Percentiles rank a stretch among this genome's conserved stretches.
Evolutionary conservation across 1,284 basidiomycete species (phyloP).

Genomic region (Leccinum fallax): DNA sequence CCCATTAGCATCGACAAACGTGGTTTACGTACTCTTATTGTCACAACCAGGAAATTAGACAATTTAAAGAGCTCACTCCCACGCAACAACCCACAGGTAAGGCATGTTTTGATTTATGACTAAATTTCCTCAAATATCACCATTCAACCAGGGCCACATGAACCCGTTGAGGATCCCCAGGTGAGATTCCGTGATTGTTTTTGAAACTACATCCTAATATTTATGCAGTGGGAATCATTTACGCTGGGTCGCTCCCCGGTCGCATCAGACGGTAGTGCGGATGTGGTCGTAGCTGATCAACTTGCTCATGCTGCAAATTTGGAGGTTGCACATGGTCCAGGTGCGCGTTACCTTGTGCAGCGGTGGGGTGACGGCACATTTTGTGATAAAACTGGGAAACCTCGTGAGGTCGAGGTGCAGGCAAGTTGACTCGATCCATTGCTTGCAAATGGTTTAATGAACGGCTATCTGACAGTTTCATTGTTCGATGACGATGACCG

Average conservation of each 20-base stretch:
- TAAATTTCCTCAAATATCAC: slow-evolving; percentile 25
- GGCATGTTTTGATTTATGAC: slow-evolving; percentile 8
- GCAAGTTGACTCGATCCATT: slow-evolving; percentile 42
- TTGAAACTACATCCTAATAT: slow-evolving; percentile 16
- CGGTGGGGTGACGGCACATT: slow-evolving; percentile 88
- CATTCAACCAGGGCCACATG: slow-evolving; percentile 56
- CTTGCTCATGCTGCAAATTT: slow-evolving; percentile 63
- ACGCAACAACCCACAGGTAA: slow-evolving; percentile 67
- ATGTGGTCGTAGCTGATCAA: slow-evolving; percentile 68
- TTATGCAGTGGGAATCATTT: slow-evolving; percentile 74
- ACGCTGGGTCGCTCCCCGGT: slow-evolving; percentile 74
- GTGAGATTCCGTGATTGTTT: slow-evolving; percentile 41
- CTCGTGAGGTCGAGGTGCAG: slow-evolving; percentile 91
- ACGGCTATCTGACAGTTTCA: slow-evolving; percentile 66
- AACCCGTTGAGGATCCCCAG: slow-evolving; percentile 80
- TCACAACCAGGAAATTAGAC: slow-evolving; percentile 86
- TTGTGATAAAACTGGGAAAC: slow-evolving; percentile 88
- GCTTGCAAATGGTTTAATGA: slow-evolving; percentile 15
- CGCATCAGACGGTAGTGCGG: slow-evolving; percentile 58
- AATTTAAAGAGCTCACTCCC: slow-evolving; percentile 76
- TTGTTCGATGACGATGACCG: slow-evolving; percentile 89
- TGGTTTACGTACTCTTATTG: slow-evolving; percentile 99
- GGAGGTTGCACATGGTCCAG: slow-evolving; percentile 72
- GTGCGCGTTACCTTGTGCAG: slow-evolving; percentile 90
- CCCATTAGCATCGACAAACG: slow-evolving; percentile 70